These are phyloP conservation scores for Hymenochaete sp. DNA, from an alignment of 1,284 basidiomycete species.

Conservation along the genomic window DNA sequence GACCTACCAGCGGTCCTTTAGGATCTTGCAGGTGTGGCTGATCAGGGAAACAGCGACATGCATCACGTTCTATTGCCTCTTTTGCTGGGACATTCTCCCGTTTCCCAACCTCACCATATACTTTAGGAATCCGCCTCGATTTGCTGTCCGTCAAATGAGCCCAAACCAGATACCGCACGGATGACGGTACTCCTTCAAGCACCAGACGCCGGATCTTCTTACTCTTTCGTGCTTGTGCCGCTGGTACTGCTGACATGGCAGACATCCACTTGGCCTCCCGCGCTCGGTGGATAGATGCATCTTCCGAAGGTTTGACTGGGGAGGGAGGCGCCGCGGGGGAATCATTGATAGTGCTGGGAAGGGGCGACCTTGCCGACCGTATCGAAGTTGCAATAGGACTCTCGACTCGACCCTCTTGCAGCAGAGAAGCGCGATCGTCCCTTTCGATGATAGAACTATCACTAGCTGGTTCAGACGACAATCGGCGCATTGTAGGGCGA, in stretches of 20 bases:
- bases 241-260: slow-evolving; percentile 52
- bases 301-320: slow-evolving; percentile 11
- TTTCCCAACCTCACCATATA: slow-evolving; percentile 59
- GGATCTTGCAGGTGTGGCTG: slow-evolving; percentile 47
- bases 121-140: slow-evolving; percentile 55
- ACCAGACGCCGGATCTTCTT: slow-evolving; percentile 81
- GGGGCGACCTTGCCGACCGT: slow-evolving; percentile 19
- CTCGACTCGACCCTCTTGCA: slow-evolving; percentile 26
- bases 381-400: slow-evolving; percentile 18
- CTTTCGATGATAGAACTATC: slow-evolving; percentile 37
- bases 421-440: slow-evolving; percentile 25
- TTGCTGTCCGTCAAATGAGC: slow-evolving; percentile 70
- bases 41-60: slow-evolving; percentile 40
- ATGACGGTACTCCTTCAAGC: slow-evolving; percentile 75
- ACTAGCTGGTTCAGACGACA: slow-evolving; percentile 38
- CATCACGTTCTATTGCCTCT: slow-evolving; percentile 55
- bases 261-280: slow-evolving; percentile 71
- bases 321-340: slow-evolving; percentile 13
- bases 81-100: slow-evolving; percentile 48
- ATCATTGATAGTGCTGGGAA: slow-evolving; percentile 3
- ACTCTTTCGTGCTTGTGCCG: slow-evolving; percentile 63
- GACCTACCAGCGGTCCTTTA: slow-evolving; percentile 43
- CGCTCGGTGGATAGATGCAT: slow-evolving; percentile 51
- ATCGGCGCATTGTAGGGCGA: slow-evolving; percentile 42
- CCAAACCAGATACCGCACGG: slow-evolving; percentile 82